A percentile compares a stretch with the other conserved stretches of the same genome.
Evolutionary conservation across 495 filamentous ascomycete species (phyloP).

Genomic region (Cryomyces minteri): DNA sequence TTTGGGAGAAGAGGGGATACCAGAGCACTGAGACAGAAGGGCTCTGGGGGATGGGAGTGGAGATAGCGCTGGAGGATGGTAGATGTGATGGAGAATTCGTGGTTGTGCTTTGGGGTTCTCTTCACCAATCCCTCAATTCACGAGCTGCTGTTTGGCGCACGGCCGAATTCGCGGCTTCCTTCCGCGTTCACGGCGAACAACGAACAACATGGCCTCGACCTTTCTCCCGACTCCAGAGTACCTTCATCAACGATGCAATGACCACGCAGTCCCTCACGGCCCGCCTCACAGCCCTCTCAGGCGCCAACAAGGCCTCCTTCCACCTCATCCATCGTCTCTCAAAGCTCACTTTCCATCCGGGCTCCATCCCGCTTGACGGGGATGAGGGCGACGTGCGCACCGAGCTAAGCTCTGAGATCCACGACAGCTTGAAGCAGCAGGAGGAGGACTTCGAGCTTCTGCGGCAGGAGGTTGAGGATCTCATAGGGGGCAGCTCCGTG

Average conservation of each 20-base stretch:
- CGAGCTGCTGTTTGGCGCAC: too few species aligned
- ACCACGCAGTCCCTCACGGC: slow-evolving; percentile 42
- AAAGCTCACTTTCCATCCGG: slow-evolving; percentile 45
- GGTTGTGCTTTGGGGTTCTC: too few species aligned
- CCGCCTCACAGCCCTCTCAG: slow-evolving; percentile 49
- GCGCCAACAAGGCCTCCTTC: slow-evolving; percentile 45
- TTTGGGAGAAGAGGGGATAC: too few species aligned
- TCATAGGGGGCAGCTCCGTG: slow-evolving; percentile 22
- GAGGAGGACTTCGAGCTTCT: slow-evolving; percentile 77
- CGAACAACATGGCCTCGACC: too few species aligned
- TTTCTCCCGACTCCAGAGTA: too few species aligned
- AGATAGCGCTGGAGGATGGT: background rate
- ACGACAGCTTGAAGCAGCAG: slow-evolving; percentile 60
- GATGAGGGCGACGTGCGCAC: slow-evolving; percentile 43
- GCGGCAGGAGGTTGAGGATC: slow-evolving; percentile 55
- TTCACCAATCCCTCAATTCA: too few species aligned
- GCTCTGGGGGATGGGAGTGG: background rate
- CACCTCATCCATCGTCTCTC: slow-evolving; percentile 60
- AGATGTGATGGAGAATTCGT: background rate
- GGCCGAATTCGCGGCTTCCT: too few species aligned
- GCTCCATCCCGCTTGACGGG: slow-evolving; percentile 30
- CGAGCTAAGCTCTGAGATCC: slow-evolving; percentile 73
- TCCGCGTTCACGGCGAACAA: too few species aligned
- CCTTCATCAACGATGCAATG: slow-evolving; percentile 9
- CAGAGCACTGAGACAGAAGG: background rate